Base-by-base conservation (phyloP, 2,329 filamentous ascomycete genomes). In the Shiraia bambusicola region DNA sequence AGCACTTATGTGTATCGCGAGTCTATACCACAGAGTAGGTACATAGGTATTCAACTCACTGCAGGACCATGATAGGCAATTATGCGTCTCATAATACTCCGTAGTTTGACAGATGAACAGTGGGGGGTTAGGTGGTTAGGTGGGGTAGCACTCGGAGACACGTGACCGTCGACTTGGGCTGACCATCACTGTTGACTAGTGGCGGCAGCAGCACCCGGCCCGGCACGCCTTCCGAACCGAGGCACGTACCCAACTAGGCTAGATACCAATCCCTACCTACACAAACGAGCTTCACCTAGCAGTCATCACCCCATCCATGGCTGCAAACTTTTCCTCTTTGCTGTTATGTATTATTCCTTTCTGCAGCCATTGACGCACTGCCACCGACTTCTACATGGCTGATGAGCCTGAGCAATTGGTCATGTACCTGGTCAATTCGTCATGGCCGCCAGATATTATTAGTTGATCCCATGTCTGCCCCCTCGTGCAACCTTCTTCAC, bases 101-200 rank as follows among this genome's bases (percentile, higher is more conserved):
- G n/a, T n/a, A n/a, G n/a, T n/a, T n/a, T n/a, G n/a, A n/a, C n/a
- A 39, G 40, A 46, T 47, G 49, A 56, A 59, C 47, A 50, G 56
- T 59, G 59, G 59, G 58, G 55, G 54, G 41, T 31, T 29, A 22
- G 16, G 11, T 22, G 15, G 19, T n/a, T n/a, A n/a, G n/a, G n/a
- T n/a, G n/a, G n/a, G n/a, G n/a, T n/a, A n/a, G n/a, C n/a, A n/a
- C n/a, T n/a, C n/a, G n/a, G n/a, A n/a, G n/a, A n/a, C n/a, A n/a
- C n/a, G n/a, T n/a, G n/a, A n/a, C n/a, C n/a, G n/a, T n/a, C n/a
- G n/a, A n/a, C n/a, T n/a, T n/a, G n/a, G n/a, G n/a, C n/a, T n/a
- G n/a, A n/a, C n/a, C n/a, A n/a, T n/a, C n/a, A n/a, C n/a, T n/a
- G n/a, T 22, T 22, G 19, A 22, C 19, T 22, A n/a, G n/a, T n/a